Conservation (phyloP, 179 eudicot species). For the Actinidia chinensis region DNA sequence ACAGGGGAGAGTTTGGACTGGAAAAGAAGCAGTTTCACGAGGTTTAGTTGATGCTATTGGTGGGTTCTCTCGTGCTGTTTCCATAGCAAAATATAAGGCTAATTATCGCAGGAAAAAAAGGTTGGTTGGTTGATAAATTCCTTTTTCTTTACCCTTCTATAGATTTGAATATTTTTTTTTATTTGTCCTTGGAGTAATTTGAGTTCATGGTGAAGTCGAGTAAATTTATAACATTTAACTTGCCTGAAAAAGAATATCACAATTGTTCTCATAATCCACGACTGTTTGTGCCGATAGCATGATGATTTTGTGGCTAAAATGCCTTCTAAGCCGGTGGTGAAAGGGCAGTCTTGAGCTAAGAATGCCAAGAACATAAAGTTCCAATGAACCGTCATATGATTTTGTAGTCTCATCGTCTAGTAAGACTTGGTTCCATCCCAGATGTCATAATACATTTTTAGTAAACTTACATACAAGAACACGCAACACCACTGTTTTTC, state of each 20-base stretch:
- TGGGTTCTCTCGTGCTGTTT: constrained; percentile 32
- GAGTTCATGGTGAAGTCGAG: not conserved
- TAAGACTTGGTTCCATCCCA: not conserved
- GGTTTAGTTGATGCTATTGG: constrained; percentile 90
- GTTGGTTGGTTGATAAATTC: constrained; percentile 30
- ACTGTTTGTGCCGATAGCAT: too few species aligned
- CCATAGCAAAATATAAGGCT: constrained; percentile 87
- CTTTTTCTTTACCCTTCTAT: not conserved
- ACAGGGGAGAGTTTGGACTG: constrained; percentile 97
- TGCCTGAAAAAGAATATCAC: not conserved
- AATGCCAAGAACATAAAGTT: too few species aligned
- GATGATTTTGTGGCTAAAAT: not conserved
- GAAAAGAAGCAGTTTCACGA: constrained; percentile 70
- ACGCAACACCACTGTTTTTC: not conserved
- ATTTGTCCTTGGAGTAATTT: not conserved
- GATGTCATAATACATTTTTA: too few species aligned
- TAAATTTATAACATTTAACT: not conserved
- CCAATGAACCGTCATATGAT: too few species aligned
- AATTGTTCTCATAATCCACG: not conserved
- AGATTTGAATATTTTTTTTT: not conserved
- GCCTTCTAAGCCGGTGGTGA: not conserved
- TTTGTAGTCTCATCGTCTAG: too few species aligned
- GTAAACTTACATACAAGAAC: too few species aligned
- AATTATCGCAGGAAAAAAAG: constrained; percentile 67
- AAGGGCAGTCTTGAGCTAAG: not conserved